These are phyloP conservation scores for Umbellularia californica DNA, from an alignment of 164 flowering plant genomes.

Conservation along the genomic window DNA sequence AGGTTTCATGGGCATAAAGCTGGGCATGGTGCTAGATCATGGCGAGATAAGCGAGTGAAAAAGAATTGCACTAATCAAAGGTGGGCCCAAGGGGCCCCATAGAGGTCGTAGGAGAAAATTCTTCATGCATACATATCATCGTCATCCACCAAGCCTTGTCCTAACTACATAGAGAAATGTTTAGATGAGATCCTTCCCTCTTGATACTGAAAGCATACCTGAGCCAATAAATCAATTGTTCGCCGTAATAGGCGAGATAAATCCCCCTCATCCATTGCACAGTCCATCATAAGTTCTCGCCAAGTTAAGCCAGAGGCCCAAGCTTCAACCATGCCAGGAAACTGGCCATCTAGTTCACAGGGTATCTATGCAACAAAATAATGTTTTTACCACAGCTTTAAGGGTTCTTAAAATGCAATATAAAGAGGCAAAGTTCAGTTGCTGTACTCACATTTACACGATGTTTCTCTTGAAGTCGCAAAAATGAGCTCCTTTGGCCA, in stretches of 20 bases:
- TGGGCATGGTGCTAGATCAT: no score
- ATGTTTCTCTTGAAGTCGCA: constrained; percentile 78
- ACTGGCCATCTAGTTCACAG: constrained; percentile 82
- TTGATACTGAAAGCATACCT: constrained; percentile 30
- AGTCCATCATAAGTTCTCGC: constrained; percentile 96
- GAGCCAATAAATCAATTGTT: constrained; percentile 79
- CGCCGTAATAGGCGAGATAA: constrained; percentile 83
- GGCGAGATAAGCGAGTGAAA: no score
- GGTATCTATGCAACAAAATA: constrained; percentile 38
- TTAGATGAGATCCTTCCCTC: no score
- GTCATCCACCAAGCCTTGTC: no score
- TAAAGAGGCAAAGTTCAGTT: background rate
- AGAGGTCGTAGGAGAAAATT: no score
- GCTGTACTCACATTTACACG: constrained; percentile 51
- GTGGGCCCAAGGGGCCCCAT: no score
- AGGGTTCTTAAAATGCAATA: background rate
- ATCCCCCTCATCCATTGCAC: constrained; percentile 99
- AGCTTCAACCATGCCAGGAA: constrained; percentile 95
- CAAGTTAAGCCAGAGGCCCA: constrained; percentile 97
- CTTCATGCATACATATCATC: no score
- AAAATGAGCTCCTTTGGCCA: constrained; percentile 58
- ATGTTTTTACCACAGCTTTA: background rate
- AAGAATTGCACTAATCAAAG: no score
- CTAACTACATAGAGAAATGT: no score
- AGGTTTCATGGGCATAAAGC: no score